Evolutionary conservation across 257 asterid species (phyloP), one percentile per base, ranked within the genome.

Genomic region (Euphrasia confusa): DNA sequence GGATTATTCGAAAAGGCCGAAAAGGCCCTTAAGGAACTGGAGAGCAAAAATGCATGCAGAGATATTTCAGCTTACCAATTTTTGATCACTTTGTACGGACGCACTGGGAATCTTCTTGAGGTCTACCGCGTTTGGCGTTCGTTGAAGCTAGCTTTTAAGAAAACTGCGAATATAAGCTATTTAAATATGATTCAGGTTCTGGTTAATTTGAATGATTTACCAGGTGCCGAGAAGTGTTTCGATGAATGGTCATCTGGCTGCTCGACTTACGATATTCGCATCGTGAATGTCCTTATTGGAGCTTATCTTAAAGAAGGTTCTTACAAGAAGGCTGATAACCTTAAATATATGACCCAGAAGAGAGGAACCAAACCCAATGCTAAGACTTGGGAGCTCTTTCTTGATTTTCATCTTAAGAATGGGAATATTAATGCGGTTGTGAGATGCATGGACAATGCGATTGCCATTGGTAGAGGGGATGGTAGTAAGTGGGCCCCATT

Each of bases 181-280:
- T 82, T 93, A 60, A 89, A 93, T 74, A 85, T 93, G 97, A 93
- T 87, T 53, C 95, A 82, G 47, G 88, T 79, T 56, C 67, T 93
- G 77, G 89, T 89, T 53, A 87, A 81, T 50, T 72, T 87, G 74
- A 78, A 93, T 53, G 99, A 93, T 77, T 50, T 89, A 64, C 94
- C 97, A 4, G 97, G 96, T 69, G 97, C 99, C 3, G 97, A 89
- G 81, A 87, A 87, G 74, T 93, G 95, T 75, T 89, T 80, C 76
- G 76, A 71, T 62, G 99, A 92, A 67, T 93, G 96, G 97, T 78
- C 77, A 57, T 74, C 83, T 30, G 80, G 71, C 26, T 67, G 67
- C 70, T 67, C 85, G 28, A 74, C 72, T 53, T 87, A 80, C 65
- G 99, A 93, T 71, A 80, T 89, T 42, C 97, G 96, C 17, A 56